Conservation (phyloP, 768 basidiomycete species). For the Wakefieldia striispora region DNA sequence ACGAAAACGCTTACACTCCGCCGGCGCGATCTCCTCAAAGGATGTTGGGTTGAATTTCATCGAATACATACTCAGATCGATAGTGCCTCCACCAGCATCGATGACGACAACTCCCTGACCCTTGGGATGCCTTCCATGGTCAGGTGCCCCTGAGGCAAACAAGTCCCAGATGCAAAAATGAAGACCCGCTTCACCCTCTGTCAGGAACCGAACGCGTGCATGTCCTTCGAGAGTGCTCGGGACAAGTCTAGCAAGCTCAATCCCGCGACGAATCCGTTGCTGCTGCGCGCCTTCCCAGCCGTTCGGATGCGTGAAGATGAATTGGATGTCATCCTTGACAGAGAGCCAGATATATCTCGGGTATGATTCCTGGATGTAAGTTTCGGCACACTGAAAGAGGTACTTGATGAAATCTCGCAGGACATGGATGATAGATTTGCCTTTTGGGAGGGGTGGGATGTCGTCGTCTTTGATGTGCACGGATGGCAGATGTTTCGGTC, state of each 20-base stretch:
- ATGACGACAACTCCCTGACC: constrained; percentile 41
- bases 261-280: constrained; percentile 48
- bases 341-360: constrained; percentile 43
- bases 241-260: constrained; percentile 49
- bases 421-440: constrained; percentile 38
- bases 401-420: constrained; percentile 46
- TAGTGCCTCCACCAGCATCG: constrained; percentile 46
- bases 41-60: constrained; percentile 34
- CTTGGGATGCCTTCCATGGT: constrained; percentile 9
- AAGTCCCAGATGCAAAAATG: constrained; percentile 50
- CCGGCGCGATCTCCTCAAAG: constrained; percentile 35
- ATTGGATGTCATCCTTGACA: constrained; percentile 41
- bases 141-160: constrained; percentile 7
- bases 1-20: constrained; percentile 25
- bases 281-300: constrained; percentile 63
- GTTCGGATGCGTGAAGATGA: constrained; percentile 58
- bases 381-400: constrained; percentile 39
- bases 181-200: constrained; percentile 60
- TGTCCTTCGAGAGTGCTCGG: constrained; percentile 36
- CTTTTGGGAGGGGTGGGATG: constrained; percentile 38
- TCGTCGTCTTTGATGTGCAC: constrained; percentile 26
- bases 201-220: constrained; percentile 47
- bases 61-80: constrained; percentile 41
- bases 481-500: constrained; percentile 29
- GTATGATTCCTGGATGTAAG: constrained; percentile 45